These are phyloP conservation scores for Triangularia verruculosa DNA, from an alignment of 2,329 filamentous ascomycete genomes.

Conservation along the genomic window DNA sequence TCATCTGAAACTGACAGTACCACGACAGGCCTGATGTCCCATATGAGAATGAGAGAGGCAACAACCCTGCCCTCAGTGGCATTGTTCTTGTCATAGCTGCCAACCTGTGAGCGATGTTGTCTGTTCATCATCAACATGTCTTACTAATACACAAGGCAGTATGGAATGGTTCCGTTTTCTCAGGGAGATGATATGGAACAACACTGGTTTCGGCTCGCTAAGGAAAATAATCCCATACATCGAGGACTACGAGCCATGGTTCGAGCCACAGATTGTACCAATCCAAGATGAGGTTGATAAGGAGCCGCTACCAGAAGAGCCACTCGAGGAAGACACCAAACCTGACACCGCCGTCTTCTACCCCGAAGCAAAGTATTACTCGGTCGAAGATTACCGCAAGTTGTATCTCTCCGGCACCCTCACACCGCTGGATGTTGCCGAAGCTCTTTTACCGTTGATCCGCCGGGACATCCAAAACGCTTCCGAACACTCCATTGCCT, in stretches of 20 bases:
- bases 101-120: conserved; percentile 45
- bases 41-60: conserved; percentile 44
- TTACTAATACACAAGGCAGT: conserved; percentile 32
- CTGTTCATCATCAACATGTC: not conserved
- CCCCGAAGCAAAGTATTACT: conserved; percentile 41
- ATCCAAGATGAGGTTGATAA: conserved; percentile 20
- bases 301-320: not conserved
- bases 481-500: conserved; percentile 43
- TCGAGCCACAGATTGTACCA: conserved; percentile 46
- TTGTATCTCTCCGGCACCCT: conserved; percentile 44
- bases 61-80: conserved; percentile 59
- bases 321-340: conserved; percentile 14
- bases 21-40: conserved; percentile 36
- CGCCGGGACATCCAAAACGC: conserved; percentile 37
- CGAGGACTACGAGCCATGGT: conserved; percentile 47
- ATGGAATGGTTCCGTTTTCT: conserved; percentile 55
- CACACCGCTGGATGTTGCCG: conserved; percentile 45
- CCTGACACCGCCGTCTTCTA: conserved; percentile 5
- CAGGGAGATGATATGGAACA: conserved; percentile 57
- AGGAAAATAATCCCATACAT: conserved; percentile 52
- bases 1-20: not conserved
- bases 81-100: conserved; percentile 51
- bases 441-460: conserved; percentile 45
- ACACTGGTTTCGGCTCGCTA: conserved; percentile 60
- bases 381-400: conserved; percentile 43